phyloP scores from a whole-genome alignment of 495 filamentous ascomycete species.

The Mytilinidion resinicola region DNA sequence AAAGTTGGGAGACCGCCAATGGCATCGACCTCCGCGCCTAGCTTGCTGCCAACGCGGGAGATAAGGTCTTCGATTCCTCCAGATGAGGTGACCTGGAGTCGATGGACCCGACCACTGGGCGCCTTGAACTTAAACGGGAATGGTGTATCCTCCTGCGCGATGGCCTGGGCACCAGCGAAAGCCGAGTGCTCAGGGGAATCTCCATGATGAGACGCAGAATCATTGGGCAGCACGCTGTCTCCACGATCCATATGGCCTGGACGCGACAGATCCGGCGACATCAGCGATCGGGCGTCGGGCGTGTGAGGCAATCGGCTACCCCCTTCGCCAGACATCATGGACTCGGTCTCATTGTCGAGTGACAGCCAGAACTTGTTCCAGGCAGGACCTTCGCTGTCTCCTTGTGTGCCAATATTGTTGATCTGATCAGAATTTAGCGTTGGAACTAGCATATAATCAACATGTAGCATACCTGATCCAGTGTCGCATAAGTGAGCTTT shows the following conservation, averaged over 20 bases:
- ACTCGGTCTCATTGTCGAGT: conserved; percentile 92
- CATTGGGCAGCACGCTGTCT: conserved; percentile 81
- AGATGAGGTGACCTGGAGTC: conserved; percentile 74
- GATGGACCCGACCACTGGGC: conserved; percentile 89
- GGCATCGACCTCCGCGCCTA: conserved; percentile 77
- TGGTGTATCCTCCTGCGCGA: conserved; percentile 58
- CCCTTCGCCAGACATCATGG: conserved; percentile 83
- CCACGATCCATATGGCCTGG: conserved; percentile 53
- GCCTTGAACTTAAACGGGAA: conserved; percentile 99
- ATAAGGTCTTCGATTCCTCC: conserved; percentile 80
- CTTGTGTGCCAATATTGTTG: conserved; percentile 63
- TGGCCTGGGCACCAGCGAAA: conserved; percentile 45
- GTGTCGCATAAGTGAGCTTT: conserved; percentile 93
- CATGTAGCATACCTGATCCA: conserved; percentile 72
- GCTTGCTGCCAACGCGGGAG: conserved; percentile 69
- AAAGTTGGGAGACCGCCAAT: conserved; percentile 75
- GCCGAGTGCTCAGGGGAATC: conserved; percentile 68
- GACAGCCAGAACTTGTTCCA: conserved; percentile 99
- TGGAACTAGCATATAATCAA: neutral
- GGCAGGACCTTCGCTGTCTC: conserved; percentile 85
- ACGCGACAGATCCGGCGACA: conserved; percentile 70
- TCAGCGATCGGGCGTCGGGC: conserved; percentile 59
- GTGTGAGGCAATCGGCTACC: conserved; percentile 59
- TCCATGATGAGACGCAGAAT: conserved; percentile 91
- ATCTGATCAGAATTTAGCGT: conserved; percentile 44